Base-by-base conservation (phyloP, 1,284 basidiomycete species). In the Stygiomarasmius scandens region DNA sequence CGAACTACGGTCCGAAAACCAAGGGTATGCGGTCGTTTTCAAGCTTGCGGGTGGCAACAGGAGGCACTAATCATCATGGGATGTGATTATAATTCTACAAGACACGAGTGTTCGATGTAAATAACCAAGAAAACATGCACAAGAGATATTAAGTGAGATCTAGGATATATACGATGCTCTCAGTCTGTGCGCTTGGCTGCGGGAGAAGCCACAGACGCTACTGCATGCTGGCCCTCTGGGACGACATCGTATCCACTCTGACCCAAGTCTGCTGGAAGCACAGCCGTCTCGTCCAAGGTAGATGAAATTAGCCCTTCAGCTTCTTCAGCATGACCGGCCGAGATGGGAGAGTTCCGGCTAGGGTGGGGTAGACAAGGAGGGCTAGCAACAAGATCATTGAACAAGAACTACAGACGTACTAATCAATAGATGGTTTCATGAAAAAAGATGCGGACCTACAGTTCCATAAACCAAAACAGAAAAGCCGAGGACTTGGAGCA, bases 401-500 rank as follows among this genome's bases (percentile, higher is more conserved):
- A 93, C 49, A 92, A 72, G 78, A 92, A 92, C 85, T 87, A 66
- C 23, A 66, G 49, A 43, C 45, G 16, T 20, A 12, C 34, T 47
- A 55, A 59, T 47, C 56, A 51, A 55, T 38, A n/a, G n/a, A n/a
- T 36, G 55, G 41, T 49, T 52, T 55, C 38, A 61, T 41, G 50
- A 38, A 27, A 49, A 63, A 49, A 59, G 52, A 49, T 24, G 63
- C 55, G 49, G 54, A 69, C 74, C 67, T 61, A 86, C 84, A 65
- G 84, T 86, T 66, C 85, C 84, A 64, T 86, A 86, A 83, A 98
- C 96, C 60, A 99, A 82, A 54, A 98, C 74, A 9, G 81, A 85
- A 72, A 99, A 99, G 1, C 97, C 97, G 12, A 86, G 65, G 47
- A 98, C 83, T 72, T 99, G 97, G 19, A 98, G 72, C 54, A 95